Evolutionary conservation across 2,329 filamentous ascomycete genomes (phyloP), one percentile per base, ranked within the genome.

Genomic region (Penicillium psychrosexuale): DNA sequence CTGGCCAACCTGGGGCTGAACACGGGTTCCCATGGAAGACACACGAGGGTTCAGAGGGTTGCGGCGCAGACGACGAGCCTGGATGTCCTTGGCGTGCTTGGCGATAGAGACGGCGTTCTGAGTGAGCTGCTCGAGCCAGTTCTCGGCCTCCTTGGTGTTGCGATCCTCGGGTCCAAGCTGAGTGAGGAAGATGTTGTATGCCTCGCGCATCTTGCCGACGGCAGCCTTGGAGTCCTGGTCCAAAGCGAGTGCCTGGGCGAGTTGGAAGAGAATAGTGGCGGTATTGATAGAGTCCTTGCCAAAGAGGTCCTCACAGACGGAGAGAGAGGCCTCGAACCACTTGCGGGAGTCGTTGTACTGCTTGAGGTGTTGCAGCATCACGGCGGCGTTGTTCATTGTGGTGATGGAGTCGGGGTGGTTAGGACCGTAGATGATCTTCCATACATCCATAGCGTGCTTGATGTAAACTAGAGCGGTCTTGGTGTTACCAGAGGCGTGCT

Each of bases 351-450:
- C 91, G 66, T 93, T 88, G 78, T 96, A 99, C 58, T 89, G 87
- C 80, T 97, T 96, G 66, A 97, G 83, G 53, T 91, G 87, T 76
- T 99, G 94, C 55, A 99, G 85, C 94, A 99, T 99, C 57, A 99
- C 94, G 8, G 94, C 94, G 19, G 91, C 93, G 69, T 99, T 99
- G 83, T 97, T 99, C 76, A 97, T 88, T 15, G 94, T 97, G 8
- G 95, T 99, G 75, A 99, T 97, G 8, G 91, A 96, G 76, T 99
- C 94, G 3, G 94, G 94, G 75, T 99, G 94, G 66, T 91, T 89
- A 30, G 88, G 80, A 31, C 94, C 94, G 71, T 97, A 99, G 66
- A 97, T 93, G 66, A 97, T 84, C 80, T 96, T 97, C 93, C 93
- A 97, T 59, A 99, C 81, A 70, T 94, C 87, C 63, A 99, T 83